phyloP scores from a whole-genome alignment of 2,329 filamentous ascomycete genomes.

The Colletotrichum sp. region DNA sequence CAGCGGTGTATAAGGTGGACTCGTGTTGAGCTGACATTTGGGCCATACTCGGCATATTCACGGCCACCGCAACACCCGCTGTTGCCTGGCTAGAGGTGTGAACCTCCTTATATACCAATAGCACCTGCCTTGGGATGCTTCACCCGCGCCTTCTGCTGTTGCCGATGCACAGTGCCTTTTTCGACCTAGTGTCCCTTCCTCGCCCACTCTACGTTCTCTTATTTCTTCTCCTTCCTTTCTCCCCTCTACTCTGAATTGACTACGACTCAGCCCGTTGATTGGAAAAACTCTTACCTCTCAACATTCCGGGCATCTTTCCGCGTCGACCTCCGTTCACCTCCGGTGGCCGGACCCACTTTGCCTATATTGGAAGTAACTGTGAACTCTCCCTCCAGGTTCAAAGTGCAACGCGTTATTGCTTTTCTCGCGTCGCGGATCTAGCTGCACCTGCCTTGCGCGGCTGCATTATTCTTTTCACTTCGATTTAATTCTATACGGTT shows the following conservation, averaged over 20 bases:
- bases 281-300: not conserved
- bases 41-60: not conserved
- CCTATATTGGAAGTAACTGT: not conserved
- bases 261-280: not conserved
- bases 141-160: not conserved
- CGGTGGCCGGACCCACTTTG: not conserved
- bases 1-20: not conserved
- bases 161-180: not conserved
- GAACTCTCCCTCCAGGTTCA: not conserved
- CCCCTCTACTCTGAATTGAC: not conserved
- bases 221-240: not conserved
- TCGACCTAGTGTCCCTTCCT: accelerated
- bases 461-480: not conserved
- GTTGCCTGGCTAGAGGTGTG: not conserved
- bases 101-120: not conserved
- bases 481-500: not conserved
- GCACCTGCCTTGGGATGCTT: not conserved
- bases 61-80: not conserved
- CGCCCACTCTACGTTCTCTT: not conserved
- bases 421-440: not conserved
- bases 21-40: not conserved
- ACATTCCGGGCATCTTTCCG: not conserved
- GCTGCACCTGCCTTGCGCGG: not conserved
- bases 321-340: not conserved
- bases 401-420: not conserved